Evolutionary conservation across 2,329 filamentous ascomycete species (phyloP), one percentile per base, ranked within the genome.

Genomic region (Sporothrix dimorphospora): DNA sequence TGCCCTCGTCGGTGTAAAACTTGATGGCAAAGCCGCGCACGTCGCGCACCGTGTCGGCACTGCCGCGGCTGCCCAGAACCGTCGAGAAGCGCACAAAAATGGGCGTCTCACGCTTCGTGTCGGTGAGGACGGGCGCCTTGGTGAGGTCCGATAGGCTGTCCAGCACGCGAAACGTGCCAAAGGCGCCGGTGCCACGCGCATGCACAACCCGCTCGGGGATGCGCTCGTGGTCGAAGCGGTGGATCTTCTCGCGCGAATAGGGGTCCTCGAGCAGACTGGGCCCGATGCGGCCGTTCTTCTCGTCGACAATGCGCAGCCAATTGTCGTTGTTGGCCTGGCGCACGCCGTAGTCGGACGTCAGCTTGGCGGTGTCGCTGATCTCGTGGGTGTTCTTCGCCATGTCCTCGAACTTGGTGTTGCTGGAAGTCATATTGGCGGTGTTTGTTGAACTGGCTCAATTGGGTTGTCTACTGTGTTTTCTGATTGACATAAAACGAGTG

Each of bases 31-130:
- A 96, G 1, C 93, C 92, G 49, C 92, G 88, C 1, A 94, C 91
- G 83, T 96, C 92, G n/a, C 93, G 88, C 0, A 94, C 92, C 0
- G 92, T 94, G 78, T 96, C 93, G 6, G 92, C 91, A 69, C 90
- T 92, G 14, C 92, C 93, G 45, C 90, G 86, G 78, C 89, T 92
- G 7, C 91, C 92, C 1, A 92, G 85, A 0, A 93, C 92, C 0
- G 93, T 95, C 0, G 92, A 95, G 80, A 96, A 94, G 0, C 92
- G 89, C 19, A 92, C 77, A 77, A 93, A 93, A 0, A 92, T 83
- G 0, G 86, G 89, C 0, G 91, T 94, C 73, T 85, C 86, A 49
- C 76, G 73, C 7, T 73, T 87, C 0, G 89, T 92, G 77, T 92
- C 90, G 0, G 87, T 92, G 63, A 92, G 80, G 2, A 93, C 84